Evolutionary conservation across 2,329 filamentous ascomycete genomes (phyloP).

Genomic region (Sporothrix variecibatus): DNA sequence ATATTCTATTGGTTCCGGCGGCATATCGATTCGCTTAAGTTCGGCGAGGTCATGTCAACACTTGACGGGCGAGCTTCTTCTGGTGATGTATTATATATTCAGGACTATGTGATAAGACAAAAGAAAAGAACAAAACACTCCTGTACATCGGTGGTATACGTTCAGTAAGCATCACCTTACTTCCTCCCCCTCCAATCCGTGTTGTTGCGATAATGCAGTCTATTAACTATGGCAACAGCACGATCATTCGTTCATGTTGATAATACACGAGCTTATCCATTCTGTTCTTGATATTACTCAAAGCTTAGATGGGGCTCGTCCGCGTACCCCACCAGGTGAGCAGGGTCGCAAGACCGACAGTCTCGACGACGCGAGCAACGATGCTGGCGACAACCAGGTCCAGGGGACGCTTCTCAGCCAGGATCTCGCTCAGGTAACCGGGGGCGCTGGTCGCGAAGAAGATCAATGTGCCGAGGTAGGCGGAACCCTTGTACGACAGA

Average conservation of each 20-base stretch:
- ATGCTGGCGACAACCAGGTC: constrained; percentile 87
- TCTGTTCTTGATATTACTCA: not conserved
- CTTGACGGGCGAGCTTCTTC: not conserved
- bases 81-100: not conserved
- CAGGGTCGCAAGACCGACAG: constrained; percentile 86
- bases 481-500: constrained; percentile 93
- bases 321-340: constrained; percentile 97
- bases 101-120: constrained; percentile 14
- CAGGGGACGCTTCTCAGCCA: constrained; percentile 87
- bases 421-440: constrained; percentile 81
- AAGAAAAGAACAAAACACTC: not conserved
- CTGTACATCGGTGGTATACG: not conserved
- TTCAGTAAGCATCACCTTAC: not conserved
- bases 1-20: not conserved
- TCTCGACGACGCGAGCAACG: constrained; percentile 85
- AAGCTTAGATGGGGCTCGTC: constrained; percentile 86
- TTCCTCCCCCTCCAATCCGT: not conserved
- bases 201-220: constrained; percentile 10
- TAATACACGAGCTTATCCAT: not conserved
- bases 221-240: constrained; percentile 9
- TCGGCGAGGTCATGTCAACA: no score
- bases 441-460: constrained; percentile 90
- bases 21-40: no score
- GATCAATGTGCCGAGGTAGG: constrained; percentile 87
- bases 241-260: not conserved